Conservation (phyloP, 2,329 filamentous ascomycete species). For the Cladosporium sp. region DNA sequence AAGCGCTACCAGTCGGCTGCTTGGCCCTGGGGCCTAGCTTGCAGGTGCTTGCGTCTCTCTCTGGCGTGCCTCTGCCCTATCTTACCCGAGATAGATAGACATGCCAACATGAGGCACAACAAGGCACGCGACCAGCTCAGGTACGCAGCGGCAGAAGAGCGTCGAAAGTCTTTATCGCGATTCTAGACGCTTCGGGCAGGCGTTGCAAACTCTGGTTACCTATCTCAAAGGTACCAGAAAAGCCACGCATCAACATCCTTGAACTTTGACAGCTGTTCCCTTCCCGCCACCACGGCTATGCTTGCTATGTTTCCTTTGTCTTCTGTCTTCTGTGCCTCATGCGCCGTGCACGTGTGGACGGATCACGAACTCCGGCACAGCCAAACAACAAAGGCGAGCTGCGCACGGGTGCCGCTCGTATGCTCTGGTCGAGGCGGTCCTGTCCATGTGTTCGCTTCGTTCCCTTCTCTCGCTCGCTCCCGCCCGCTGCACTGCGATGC, state of each 20-base stretch:
- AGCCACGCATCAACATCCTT: neutral
- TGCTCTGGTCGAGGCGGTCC: neutral
- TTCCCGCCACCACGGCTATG: slow-evolving; percentile 8
- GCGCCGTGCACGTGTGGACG: slow-evolving; percentile 6
- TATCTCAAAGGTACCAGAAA: neutral
- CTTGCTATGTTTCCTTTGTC: slow-evolving; percentile 5
- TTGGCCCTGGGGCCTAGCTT: slow-evolving; percentile 8
- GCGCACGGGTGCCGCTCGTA: slow-evolving; percentile 11
- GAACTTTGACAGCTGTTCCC: slow-evolving; percentile 4
- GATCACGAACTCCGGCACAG: neutral
- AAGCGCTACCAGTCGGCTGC: slow-evolving; percentile 14
- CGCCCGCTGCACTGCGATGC: neutral
- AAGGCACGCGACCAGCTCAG: slow-evolving; percentile 16
- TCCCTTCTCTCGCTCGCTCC: slow-evolving; percentile 4
- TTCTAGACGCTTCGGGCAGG: slow-evolving; percentile 14
- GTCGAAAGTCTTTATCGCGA: slow-evolving; percentile 4
- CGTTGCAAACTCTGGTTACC: neutral
- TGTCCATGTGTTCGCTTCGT: neutral
- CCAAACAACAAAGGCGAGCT: slow-evolving; percentile 10
- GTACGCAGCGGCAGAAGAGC: neutral
- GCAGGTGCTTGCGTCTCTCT: neutral
- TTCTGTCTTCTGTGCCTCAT: neutral
- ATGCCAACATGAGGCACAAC: neutral
- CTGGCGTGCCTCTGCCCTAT: slow-evolving; percentile 4
- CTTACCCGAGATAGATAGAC: slow-evolving; percentile 12